A percentile compares a stretch with the other conserved stretches of the same genome.
Conservation (phyloP, 2,329 filamentous ascomycete genomes). For the Geosmithia morbida region DNA sequence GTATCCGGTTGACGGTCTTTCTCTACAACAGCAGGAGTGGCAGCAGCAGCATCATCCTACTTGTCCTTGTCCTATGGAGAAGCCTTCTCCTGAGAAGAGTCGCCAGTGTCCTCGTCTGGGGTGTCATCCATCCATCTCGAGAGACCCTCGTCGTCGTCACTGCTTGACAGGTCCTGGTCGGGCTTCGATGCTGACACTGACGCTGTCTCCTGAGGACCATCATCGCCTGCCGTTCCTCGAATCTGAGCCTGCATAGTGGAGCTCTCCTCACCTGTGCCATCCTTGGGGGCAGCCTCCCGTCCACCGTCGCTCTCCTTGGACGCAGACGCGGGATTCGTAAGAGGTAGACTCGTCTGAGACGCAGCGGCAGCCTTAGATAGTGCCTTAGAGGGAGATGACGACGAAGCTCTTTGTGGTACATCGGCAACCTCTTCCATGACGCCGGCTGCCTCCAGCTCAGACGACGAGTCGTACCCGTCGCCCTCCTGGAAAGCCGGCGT, state of each 20-base stretch:
- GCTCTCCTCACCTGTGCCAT: neutral
- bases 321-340: neutral
- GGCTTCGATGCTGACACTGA: neutral
- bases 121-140: conserved; percentile 13
- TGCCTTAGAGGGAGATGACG: neutral
- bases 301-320: neutral
- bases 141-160: conserved; percentile 11
- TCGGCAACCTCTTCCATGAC: neutral
- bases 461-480: neutral
- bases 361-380: neutral
- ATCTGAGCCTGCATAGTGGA: neutral
- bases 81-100: neutral
- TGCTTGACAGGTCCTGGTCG: neutral
- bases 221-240: neutral
- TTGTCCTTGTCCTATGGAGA: no score
- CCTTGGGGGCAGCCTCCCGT: neutral
- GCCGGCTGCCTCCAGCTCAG: neutral
- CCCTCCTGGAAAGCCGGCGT: conserved; percentile 30
- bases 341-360: neutral
- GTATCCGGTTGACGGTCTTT: neutral
- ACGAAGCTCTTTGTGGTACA: neutral
- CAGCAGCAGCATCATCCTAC: neutral
- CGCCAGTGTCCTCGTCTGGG: neutral
- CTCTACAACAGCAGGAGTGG: neutral
- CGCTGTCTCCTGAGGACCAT: neutral